phyloP scores from a whole-genome alignment of 2,329 filamentous ascomycete genomes.

The Drechslera avenae region DNA sequence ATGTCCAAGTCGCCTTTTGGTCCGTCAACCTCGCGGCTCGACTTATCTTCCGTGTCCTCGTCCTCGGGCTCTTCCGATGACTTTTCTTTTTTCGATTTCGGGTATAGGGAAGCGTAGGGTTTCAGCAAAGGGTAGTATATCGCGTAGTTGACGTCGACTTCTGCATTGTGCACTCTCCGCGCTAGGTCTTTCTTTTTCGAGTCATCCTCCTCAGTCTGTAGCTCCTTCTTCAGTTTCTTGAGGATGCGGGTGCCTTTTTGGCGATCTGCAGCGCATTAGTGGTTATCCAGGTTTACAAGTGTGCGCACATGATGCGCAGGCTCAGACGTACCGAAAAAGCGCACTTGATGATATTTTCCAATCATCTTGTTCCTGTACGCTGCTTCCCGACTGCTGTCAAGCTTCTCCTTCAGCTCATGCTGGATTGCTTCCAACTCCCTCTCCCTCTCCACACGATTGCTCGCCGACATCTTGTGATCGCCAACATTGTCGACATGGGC shows the following conservation, averaged over 20 bases:
- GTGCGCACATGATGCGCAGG: not conserved
- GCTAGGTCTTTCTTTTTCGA: conserved; percentile 59
- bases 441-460: conserved; percentile 71
- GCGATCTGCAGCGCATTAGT: conserved; percentile 58
- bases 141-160: conserved; percentile 78
- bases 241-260: conserved; percentile 72
- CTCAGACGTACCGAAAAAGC: conserved; percentile 74
- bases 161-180: conserved; percentile 66
- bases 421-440: conserved; percentile 71
- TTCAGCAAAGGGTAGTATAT: conserved; percentile 73
- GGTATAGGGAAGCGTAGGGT: conserved; percentile 67
- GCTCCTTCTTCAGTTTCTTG: conserved; percentile 67
- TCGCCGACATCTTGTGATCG: conserved; percentile 62
- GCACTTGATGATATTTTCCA: conserved; percentile 78
- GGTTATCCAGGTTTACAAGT: not conserved
- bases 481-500: conserved; percentile 59
- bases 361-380: conserved; percentile 74
- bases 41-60: conserved; percentile 35
- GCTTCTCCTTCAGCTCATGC: conserved; percentile 61
- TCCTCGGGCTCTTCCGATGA: conserved; percentile 26
- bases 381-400: conserved; percentile 55
- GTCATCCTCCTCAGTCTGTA: conserved; percentile 57
- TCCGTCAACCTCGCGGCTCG: conserved; percentile 45
- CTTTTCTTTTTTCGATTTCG: conserved; percentile 35
- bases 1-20: conserved; percentile 61